Evolutionary conservation across 106 monocot genomes (phyloP), one percentile per base, ranked within the genome.

Genomic region (Hemerocallis citrina): DNA sequence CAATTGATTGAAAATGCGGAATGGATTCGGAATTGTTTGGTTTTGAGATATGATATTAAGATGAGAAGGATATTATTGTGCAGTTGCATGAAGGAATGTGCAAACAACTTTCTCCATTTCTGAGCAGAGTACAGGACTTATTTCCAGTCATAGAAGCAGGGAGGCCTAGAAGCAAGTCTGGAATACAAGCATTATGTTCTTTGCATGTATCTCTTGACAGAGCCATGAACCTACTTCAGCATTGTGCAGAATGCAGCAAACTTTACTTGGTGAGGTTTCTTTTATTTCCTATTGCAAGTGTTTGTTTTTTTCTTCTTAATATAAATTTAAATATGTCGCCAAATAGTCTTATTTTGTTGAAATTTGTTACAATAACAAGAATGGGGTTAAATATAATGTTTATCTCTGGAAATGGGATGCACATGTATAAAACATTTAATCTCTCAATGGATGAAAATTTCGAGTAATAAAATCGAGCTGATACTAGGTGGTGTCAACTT

Each of bases 161-260:
- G n/a, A 65, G 80, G 39, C 89, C 93, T 8, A 85, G 89, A 68
- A 94, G 82, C 55, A 83, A 76, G 48, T 83, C 89, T 16, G 89
- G 89, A 2, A 74, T 94, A 66, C 82, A 82, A 47, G 73, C 85
- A n/a, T 63, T 94, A 23, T 85, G 85, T 61, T 75, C 85, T 15
- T 58, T 94, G 57, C 85, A 83, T 45, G 70, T 94, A 47, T 63
- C 69, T 46, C 68, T 89, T 32, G 80, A 85, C 57, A 94, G 80
- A 68, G 79, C 82, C 59, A 94, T 80, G 56, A 68, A 59, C 60
- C 82, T 94, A 46, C 89, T 94, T 50, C 74, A 71, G 58, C 85
- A 89, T 75, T 94, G 93, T 30, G 77, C 89, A 12, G 85, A 94
- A n/a, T 85, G 75, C 45, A 94, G 93, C 77, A 94, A 83, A 72